Evolutionary conservation across 441 rosid genomes (phyloP), one percentile per base, ranked within the genome.

Genomic region (Eutrema salsugineum): DNA sequence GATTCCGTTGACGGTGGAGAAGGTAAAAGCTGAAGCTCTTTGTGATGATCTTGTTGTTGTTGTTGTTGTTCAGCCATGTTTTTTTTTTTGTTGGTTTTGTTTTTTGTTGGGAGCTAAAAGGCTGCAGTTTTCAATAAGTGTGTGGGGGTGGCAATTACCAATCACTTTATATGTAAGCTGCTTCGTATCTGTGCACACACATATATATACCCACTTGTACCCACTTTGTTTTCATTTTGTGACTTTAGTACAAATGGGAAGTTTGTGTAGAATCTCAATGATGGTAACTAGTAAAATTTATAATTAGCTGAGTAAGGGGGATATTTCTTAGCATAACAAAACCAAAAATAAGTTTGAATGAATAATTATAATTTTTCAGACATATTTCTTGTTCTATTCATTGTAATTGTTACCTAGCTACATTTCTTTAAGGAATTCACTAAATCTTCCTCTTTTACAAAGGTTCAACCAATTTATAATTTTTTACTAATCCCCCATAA

Each of bases 1-100:
- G 91, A 68, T 33, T 85, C 80, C 9, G 72, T 71, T 6, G 87
- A 74, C 64, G 76, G 64, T 4, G 82, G 91, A 67, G 87, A 71
- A 17, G 97, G 97, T 35, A 94, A 94, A 15, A 94, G 87, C 78
- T 91, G 99, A 51, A 94, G 84, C 77, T 88, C 99, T 65, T 76
- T 81, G 43, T 90, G 87, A 68, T 77, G 83, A 49, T 89, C 86
- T 11, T 53, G 9, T 24, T 75, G 59, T 28, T 62, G 73, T 2
- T 56, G 33, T 30, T 76, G 61, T 35, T 56, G 64, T 48, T 70
- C 72, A 40, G 56, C 57, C 80, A 65, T 71, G 58, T 59, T 55
- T 56, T 24, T 71, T 65, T 59, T 55, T 56, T 24, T 24, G 27
- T 62, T 46, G 62, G 68, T 62, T 61, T 61, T 71, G 76, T 57